phyloP scores from a whole-genome alignment of 1,284 basidiomycete genomes.

The Mixia osmundae region DNA sequence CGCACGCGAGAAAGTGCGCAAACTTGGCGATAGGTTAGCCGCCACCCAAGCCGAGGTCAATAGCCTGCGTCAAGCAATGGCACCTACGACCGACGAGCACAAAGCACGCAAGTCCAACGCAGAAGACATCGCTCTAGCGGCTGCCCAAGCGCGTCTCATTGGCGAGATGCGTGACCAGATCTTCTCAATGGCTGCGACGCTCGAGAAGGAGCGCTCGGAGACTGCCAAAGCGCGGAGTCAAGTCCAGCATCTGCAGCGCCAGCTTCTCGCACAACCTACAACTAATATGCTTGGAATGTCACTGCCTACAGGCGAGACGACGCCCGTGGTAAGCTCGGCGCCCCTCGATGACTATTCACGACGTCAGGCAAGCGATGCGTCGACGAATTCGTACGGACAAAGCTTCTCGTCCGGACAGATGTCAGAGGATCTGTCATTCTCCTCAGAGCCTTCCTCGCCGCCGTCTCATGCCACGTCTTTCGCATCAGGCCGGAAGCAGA shows the following conservation, averaged over 20 bases:
- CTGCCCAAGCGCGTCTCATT: slow-evolving; percentile 15
- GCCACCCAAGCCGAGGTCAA: too few species aligned
- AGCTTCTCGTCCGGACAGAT: too few species aligned
- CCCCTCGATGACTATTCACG: too few species aligned
- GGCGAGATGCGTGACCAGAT: slow-evolving; percentile 4
- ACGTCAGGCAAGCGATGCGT: too few species aligned
- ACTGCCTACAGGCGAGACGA: too few species aligned
- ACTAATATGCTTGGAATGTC: background rate
- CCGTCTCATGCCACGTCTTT: background rate
- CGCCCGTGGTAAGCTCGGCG: too few species aligned
- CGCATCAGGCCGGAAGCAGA: too few species aligned
- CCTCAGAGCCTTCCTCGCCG: background rate
- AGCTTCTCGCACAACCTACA: slow-evolving; percentile 5
- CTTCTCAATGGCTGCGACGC: slow-evolving; percentile 1
- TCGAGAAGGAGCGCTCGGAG: slow-evolving; percentile 16
- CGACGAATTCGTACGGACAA: too few species aligned
- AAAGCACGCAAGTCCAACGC: slow-evolving; percentile 1
- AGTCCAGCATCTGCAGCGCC: slow-evolving; percentile 9
- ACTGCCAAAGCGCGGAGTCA: slow-evolving; percentile 10
- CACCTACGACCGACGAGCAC: too few species aligned
- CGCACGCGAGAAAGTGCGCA: slow-evolving; percentile 9
- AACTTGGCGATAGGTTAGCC: slow-evolving; percentile 9
- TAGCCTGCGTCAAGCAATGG: too few species aligned
- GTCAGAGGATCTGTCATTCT: slow-evolving; percentile 1
- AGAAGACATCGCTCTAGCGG: slow-evolving; percentile 14